These are phyloP conservation scores for Diaporthe citriasiana DNA, from an alignment of 2,329 filamentous ascomycete species.

Conservation along the genomic window DNA sequence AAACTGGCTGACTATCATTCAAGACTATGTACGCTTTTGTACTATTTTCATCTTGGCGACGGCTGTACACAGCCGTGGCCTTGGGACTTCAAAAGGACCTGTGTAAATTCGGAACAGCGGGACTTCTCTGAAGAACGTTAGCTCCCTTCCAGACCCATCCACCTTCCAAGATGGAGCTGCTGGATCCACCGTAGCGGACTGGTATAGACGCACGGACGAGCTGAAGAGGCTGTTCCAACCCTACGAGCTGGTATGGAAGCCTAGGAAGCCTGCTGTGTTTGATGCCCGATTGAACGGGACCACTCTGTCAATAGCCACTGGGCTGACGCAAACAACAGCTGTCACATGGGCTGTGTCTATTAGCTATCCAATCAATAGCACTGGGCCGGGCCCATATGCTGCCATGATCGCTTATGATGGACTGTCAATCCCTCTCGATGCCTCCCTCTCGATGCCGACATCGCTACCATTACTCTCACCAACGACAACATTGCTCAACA, in stretches of 20 bases:
- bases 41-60: neutral
- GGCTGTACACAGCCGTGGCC: neutral
- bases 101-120: neutral
- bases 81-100: neutral
- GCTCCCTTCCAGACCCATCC: constrained; percentile 56
- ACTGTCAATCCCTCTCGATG: no score
- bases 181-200: constrained; percentile 56
- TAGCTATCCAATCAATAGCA: constrained; percentile 55
- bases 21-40: neutral
- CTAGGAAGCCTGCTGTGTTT: constrained; percentile 52
- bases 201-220: constrained; percentile 57
- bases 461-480: constrained; percentile 64
- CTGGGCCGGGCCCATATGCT: neutral
- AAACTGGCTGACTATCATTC: neutral
- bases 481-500: constrained; percentile 63
- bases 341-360: constrained; percentile 52
- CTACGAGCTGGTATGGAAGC: constrained; percentile 56
- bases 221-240: constrained; percentile 53
- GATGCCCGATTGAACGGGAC: constrained; percentile 52
- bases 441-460: constrained; percentile 58
- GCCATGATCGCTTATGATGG: constrained; percentile 64
- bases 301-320: constrained; percentile 54
- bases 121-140: neutral
- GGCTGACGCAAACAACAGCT: constrained; percentile 47
- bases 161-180: constrained; percentile 54